A percentile compares a stretch with the other conserved stretches of the same genome.
Evolutionary conservation across 805 yeast genomes (phyloP).

Genomic region (Candida germanica): DNA sequence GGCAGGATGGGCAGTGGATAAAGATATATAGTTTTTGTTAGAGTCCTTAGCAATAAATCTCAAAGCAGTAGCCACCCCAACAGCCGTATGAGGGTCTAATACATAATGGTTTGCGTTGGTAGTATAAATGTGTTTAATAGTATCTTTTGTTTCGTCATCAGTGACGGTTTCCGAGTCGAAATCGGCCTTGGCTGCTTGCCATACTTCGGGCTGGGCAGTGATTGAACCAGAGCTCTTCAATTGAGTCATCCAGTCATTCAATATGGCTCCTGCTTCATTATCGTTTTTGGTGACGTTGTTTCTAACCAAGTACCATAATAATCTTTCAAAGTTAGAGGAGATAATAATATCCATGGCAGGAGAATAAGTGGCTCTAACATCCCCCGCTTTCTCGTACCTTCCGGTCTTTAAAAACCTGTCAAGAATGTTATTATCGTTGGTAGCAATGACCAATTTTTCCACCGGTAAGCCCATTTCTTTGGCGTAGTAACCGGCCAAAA

Average conservation of each 20-base stretch:
- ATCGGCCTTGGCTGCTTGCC: conserved; percentile 61
- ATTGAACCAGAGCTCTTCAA: conserved; percentile 77
- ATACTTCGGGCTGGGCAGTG: conserved; percentile 60
- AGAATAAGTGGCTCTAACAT: conserved; percentile 82
- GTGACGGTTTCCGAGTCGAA: conserved; percentile 80
- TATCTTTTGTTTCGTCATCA: conserved; percentile 71
- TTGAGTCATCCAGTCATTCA: conserved; percentile 74
- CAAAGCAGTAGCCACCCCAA: conserved; percentile 81
- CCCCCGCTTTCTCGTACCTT: conserved; percentile 67
- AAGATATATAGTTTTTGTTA: conserved; percentile 57
- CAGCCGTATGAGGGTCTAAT: conserved; percentile 95
- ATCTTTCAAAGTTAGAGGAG: conserved; percentile 93
- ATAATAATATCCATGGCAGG: conserved; percentile 99
- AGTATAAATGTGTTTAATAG: conserved; percentile 70
- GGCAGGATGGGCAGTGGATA: conserved; percentile 99
- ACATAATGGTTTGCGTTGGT: conserved; percentile 66
- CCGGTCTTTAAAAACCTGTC: conserved; percentile 90
- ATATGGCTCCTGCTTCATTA: conserved; percentile 66
- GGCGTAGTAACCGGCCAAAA: conserved; percentile 94
- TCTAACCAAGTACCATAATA: conserved; percentile 89
- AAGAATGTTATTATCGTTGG: conserved; percentile 92
- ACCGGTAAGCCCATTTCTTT: conserved; percentile 93
- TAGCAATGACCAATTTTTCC: conserved; percentile 84
- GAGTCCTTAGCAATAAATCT: conserved; percentile 49
- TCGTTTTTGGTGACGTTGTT: conserved; percentile 59